Evolutionary conservation across 129 eudicot genomes (phyloP).

Genomic region (Pittosporum tobira): DNA sequence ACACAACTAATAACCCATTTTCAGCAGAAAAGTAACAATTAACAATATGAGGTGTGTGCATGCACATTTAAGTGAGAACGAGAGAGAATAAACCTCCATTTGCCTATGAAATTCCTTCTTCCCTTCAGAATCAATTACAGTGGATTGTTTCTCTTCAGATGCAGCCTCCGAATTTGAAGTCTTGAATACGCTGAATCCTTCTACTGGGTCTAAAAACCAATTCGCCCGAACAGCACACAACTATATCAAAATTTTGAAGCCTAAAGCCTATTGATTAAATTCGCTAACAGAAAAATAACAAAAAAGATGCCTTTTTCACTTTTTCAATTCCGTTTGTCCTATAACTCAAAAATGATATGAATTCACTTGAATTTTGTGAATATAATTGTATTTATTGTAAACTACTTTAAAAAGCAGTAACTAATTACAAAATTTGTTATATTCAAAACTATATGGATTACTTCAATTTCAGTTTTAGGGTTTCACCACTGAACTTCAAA

Average conservation of each 20-base stretch:
- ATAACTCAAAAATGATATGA: too few species aligned
- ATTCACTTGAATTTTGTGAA: too few species aligned
- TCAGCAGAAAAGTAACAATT: constrained; percentile 2
- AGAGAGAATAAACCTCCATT: constrained; percentile 52
- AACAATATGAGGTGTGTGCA: background rate
- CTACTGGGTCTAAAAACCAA: constrained; percentile 41
- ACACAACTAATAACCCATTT: background rate
- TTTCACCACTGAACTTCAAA: too few species aligned
- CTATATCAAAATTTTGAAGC: constrained; percentile 1
- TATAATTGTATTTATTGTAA: too few species aligned
- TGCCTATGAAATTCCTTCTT: constrained; percentile 73
- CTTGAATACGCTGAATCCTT: constrained; percentile 75
- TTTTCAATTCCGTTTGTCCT: too few species aligned
- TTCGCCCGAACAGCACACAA: constrained; percentile 13
- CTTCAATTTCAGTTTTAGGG: too few species aligned
- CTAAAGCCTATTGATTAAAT: background rate
- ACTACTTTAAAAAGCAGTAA: too few species aligned
- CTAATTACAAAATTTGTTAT: too few species aligned
- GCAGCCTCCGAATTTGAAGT: constrained; percentile 36
- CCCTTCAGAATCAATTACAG: constrained; percentile 30
- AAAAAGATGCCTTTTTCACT: too few species aligned
- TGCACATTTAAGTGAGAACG: background rate
- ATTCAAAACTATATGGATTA: too few species aligned
- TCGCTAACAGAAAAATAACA: background rate
- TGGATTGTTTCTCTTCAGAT: constrained; percentile 28